These are phyloP conservation scores for Dinochytrium kinnereticum DNA, from an alignment of 371 early-diverging fungal species.

Conservation along the genomic window DNA sequence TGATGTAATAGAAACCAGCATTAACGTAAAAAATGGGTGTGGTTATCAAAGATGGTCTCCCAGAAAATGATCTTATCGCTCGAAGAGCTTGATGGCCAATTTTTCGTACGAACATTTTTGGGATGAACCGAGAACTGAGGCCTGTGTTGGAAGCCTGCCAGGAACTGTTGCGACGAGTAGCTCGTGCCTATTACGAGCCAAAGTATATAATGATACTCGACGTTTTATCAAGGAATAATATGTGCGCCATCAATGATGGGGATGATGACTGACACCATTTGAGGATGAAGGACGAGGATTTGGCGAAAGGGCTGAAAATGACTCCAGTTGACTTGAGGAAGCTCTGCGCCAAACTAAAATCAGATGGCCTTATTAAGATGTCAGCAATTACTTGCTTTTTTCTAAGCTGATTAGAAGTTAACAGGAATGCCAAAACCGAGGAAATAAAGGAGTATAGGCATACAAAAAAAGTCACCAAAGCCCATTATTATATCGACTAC, in stretches of 20 bases:
- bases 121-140: not conserved
- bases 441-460: constrained; percentile 29
- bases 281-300: constrained; percentile 47
- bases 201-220: constrained; percentile 82
- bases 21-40: constrained; percentile 98
- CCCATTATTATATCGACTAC: constrained; percentile 90
- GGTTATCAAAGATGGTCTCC: constrained; percentile 57
- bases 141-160: not conserved
- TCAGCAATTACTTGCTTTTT: constrained; percentile 40
- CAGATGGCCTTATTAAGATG: constrained; percentile 78
- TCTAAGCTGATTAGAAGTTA: constrained; percentile 15
- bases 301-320: constrained; percentile 70
- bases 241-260: constrained; percentile 35
- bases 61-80: not conserved
- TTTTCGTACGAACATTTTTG: not conserved
- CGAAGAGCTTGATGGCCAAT: not conserved
- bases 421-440: constrained; percentile 24
- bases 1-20: constrained; percentile 64
- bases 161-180: constrained; percentile 79
- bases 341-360: constrained; percentile 76
- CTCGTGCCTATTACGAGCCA: constrained; percentile 85
- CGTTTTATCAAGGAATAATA: constrained; percentile 55
- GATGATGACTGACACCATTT: too few relatives aligned
- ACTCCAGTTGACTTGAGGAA: constrained; percentile 75
- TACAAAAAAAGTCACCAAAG: constrained; percentile 65